These are phyloP conservation scores for Pinus taeda DNA, from an alignment of 75 land plant species.

Conservation along the genomic window DNA sequence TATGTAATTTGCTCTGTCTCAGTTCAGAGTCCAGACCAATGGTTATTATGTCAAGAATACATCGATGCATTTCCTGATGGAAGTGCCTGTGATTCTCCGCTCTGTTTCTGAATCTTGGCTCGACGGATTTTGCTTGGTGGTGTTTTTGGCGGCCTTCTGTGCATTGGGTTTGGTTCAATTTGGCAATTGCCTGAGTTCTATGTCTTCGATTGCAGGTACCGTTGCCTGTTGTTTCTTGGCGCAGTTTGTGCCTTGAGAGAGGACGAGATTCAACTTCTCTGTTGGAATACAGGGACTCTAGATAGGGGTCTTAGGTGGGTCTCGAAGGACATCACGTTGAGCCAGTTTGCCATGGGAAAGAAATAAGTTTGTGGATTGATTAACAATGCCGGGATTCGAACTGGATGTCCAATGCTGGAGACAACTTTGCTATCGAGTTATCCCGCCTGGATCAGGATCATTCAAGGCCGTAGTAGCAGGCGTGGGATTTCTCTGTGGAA, in stretches of 20 bases:
- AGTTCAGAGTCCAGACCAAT: too few relatives aligned
- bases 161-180: not conserved
- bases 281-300: constrained; percentile 16
- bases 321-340: constrained; percentile 19
- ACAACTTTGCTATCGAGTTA: not conserved
- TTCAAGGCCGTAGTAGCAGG: constrained; percentile 45
- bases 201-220: not conserved
- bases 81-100: not conserved
- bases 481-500: constrained; percentile 52
- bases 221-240: constrained; percentile 6
- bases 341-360: constrained; percentile 37
- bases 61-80: not conserved
- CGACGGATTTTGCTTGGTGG: not conserved
- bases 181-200: not conserved
- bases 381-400: not conserved
- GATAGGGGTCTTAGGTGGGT: constrained; percentile 15
- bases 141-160: not conserved
- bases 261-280: constrained; percentile 6
- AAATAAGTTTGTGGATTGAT: constrained; percentile 47
- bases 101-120: not conserved
- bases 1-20: too few relatives aligned
- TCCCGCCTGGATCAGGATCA: not conserved
- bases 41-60: too few relatives aligned
- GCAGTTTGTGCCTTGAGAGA: constrained; percentile 21
- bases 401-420: constrained; percentile 41